Evolutionary conservation across 169 alveolate species (phyloP).

Genomic region (Cryptosporidium ryanae): DNA sequence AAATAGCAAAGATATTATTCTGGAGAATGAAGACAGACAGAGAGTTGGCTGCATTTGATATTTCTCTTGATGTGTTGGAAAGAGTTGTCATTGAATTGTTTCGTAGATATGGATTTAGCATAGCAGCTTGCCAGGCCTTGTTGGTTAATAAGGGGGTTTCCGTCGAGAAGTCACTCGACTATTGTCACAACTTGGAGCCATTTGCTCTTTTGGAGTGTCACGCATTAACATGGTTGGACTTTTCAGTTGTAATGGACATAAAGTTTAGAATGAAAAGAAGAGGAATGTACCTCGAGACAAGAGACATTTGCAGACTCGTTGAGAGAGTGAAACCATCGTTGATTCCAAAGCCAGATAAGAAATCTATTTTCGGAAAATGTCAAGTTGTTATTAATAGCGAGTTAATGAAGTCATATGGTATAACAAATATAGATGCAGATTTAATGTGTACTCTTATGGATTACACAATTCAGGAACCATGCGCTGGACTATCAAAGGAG

Average conservation of each 20-base stretch:
- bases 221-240: slow-evolving; percentile 69
- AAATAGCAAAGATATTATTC: slow-evolving; percentile 38
- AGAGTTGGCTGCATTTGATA: slow-evolving; percentile 15
- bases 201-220: slow-evolving; percentile 67
- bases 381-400: slow-evolving; percentile 39
- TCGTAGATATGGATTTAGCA: slow-evolving; percentile 54
- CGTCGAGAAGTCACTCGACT: slow-evolving; percentile 34
- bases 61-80: slow-evolving; percentile 46
- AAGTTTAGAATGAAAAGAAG: slow-evolving; percentile 65
- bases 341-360: slow-evolving; percentile 62
- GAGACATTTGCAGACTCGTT: slow-evolving; percentile 60
- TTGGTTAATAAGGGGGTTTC: slow-evolving; percentile 32
- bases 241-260: slow-evolving; percentile 60
- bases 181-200: slow-evolving; percentile 61
- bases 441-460: slow-evolving; percentile 60
- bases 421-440: slow-evolving; percentile 66
- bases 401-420: slow-evolving; percentile 29
- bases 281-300: slow-evolving; percentile 69
- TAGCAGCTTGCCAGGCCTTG: slow-evolving; percentile 53
- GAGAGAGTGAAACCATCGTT: slow-evolving; percentile 71
- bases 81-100: slow-evolving; percentile 26
- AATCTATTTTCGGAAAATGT: slow-evolving; percentile 58
- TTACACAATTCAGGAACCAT: slow-evolving; percentile 58
- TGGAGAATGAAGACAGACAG: slow-evolving; percentile 72
- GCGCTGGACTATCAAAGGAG: slow-evolving; percentile 32